Conservation (phyloP, 2,329 filamentous ascomycete species). For the Aspergillus sp. region DNA sequence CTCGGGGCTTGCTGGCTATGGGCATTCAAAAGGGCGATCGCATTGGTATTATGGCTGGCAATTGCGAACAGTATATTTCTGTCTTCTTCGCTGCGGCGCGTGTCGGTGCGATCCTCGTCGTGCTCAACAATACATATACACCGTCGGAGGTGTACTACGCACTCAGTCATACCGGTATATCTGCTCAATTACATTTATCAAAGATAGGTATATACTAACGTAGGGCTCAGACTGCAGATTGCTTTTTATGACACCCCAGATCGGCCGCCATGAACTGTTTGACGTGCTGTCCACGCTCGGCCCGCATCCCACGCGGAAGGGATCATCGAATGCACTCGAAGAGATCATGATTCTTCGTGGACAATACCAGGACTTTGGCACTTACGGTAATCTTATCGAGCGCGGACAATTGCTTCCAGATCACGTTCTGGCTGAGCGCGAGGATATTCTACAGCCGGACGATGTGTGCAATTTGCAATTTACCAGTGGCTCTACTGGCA, state of each 20-base stretch:
- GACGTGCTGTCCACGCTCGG: constrained; percentile 52
- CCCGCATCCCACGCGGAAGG: constrained; percentile 20
- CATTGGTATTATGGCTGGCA: constrained; percentile 65
- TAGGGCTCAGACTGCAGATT: constrained; percentile 56
- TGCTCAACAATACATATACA: constrained; percentile 78
- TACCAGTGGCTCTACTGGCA: constrained; percentile 66
- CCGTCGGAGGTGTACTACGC: constrained; percentile 65
- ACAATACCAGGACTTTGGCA: constrained; percentile 48
- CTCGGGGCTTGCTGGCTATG: constrained; percentile 59
- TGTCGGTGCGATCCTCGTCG: constrained; percentile 62
- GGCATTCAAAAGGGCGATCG: constrained; percentile 63
- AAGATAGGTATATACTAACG: neutral
- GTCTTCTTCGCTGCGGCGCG: constrained; percentile 67
- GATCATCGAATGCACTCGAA: constrained; percentile 32
- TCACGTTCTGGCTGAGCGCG: constrained; percentile 47
- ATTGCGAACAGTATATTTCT: constrained; percentile 53
- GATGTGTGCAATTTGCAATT: constrained; percentile 70
- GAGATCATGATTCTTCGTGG: constrained; percentile 58
- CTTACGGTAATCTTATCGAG: constrained; percentile 54
- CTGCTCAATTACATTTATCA: neutral
- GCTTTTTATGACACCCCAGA: constrained; percentile 64
- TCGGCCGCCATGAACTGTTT: constrained; percentile 59
- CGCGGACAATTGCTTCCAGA: constrained; percentile 45
- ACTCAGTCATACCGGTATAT: constrained; percentile 60
- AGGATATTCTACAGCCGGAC: constrained; percentile 53